Percentiles rank a stretch among this genome's conserved stretches.
phyloP scores from a whole-genome alignment of 331 rosid genomes.

The Cucumis variabilis region DNA sequence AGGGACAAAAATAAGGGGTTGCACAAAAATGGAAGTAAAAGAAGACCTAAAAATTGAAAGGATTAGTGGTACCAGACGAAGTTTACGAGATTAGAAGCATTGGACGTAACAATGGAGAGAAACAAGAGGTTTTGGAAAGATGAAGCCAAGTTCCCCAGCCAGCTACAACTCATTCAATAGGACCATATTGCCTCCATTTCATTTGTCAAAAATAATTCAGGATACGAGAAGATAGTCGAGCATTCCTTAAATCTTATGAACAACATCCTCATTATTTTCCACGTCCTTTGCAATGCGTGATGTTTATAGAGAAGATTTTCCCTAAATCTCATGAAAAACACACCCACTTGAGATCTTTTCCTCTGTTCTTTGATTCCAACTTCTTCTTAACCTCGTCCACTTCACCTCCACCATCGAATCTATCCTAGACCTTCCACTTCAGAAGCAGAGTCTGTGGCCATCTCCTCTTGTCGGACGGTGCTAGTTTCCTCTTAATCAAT shows the following conservation, averaged over 20 bases:
- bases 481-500: slow-evolving; percentile 45
- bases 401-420: slow-evolving; percentile 27
- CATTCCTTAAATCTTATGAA: too few species aligned
- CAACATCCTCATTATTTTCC: too few species aligned
- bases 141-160: too few species aligned
- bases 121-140: not conserved
- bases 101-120: not conserved
- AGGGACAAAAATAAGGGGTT: not conserved
- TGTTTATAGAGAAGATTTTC: too few species aligned
- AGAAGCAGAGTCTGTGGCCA: slow-evolving; percentile 78
- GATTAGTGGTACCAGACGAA: not conserved
- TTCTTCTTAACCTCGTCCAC: slow-evolving; percentile 47
- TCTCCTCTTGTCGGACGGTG: slow-evolving; percentile 61
- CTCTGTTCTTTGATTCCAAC: slow-evolving; percentile 39
- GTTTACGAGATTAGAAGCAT: not conserved
- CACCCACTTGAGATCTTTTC: slow-evolving; percentile 45
- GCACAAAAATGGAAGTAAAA: not conserved
- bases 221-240: too few species aligned
- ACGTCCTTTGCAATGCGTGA: too few species aligned
- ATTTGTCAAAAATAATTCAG: too few species aligned
- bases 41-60: not conserved
- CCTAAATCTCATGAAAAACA: too few species aligned
- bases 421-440: slow-evolving; percentile 63
- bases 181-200: too few species aligned
- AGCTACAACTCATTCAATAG: too few species aligned